These are phyloP conservation scores for Pseudogymnoascus sp. DNA, from an alignment of 2,329 filamentous ascomycete species.

Conservation along the genomic window DNA sequence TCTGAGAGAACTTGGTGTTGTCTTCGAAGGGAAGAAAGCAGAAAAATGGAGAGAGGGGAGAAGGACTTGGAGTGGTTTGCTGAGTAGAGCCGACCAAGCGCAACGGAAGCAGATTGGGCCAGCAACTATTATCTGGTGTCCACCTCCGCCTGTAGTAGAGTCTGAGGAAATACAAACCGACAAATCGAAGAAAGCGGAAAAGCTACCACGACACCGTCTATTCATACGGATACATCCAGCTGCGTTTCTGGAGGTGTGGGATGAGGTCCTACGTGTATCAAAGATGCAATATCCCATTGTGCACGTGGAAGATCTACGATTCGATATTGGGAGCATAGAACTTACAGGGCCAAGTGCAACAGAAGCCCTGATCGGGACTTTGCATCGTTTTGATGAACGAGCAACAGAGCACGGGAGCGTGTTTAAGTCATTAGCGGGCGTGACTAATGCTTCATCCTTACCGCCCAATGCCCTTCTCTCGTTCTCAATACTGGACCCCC, in stretches of 20 bases:
- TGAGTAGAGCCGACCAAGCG: constrained; percentile 48
- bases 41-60: constrained; percentile 63
- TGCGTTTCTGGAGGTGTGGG: constrained; percentile 61
- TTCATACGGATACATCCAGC: constrained; percentile 78
- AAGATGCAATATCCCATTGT: constrained; percentile 56
- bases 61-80: constrained; percentile 49
- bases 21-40: constrained; percentile 50
- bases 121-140: constrained; percentile 69
- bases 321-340: constrained; percentile 65
- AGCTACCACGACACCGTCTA: constrained; percentile 35
- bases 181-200: constrained; percentile 32
- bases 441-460: constrained; percentile 62
- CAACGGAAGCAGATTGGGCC: constrained; percentile 57
- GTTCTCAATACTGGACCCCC: constrained; percentile 71
- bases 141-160: constrained; percentile 23
- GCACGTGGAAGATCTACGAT: constrained; percentile 57
- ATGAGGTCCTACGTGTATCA: constrained; percentile 47
- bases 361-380: constrained; percentile 63
- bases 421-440: constrained; percentile 45
- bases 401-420: constrained; percentile 38
- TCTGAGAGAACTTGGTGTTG: constrained; percentile 57
- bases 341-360: constrained; percentile 67
- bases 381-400: constrained; percentile 44
- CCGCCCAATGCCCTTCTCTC: constrained; percentile 62
- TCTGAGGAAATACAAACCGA: constrained; percentile 19